Percentiles rank a stretch among this genome's conserved stretches.
These are phyloP conservation scores for Fragaria vesca DNA, from an alignment of 306 rosid genomes.

Conservation along the genomic window DNA sequence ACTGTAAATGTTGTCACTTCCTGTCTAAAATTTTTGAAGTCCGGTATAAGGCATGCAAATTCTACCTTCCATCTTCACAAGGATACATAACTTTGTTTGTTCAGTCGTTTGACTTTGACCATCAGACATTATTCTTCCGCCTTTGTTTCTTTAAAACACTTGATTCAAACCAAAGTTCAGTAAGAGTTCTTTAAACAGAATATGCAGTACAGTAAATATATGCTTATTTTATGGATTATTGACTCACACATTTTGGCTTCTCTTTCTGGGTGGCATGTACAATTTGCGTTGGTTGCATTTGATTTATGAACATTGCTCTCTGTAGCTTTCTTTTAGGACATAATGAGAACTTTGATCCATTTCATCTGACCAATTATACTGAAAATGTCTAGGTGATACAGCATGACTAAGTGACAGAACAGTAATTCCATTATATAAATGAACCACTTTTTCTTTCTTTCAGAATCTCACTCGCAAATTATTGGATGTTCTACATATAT, in stretches of 20 bases:
- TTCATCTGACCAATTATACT: neutral
- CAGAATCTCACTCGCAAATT: neutral
- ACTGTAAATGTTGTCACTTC: too few relatives aligned
- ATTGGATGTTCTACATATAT: neutral
- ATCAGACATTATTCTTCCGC: neutral
- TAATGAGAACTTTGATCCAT: neutral
- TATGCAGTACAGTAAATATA: neutral
- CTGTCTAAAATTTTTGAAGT: too few relatives aligned
- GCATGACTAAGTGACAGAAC: neutral
- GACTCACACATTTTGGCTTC: conserved; percentile 6
- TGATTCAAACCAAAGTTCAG: neutral
- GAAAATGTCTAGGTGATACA: neutral
- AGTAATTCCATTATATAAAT: neutral
- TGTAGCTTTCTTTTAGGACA: neutral
- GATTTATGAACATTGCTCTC: neutral
- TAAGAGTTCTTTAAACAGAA: neutral
- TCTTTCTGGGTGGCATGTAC: neutral
- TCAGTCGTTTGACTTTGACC: neutral
- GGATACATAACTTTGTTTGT: neutral
- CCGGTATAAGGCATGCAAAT: neutral
- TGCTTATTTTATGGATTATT: neutral
- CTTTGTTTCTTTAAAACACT: neutral
- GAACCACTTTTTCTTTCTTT: neutral
- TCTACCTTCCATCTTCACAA: neutral
- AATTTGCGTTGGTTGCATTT: neutral